Percentiles rank a stretch among this genome's conserved stretches.
Conservation (phyloP, 352 stramenopile genomes). For the Globisporangium nodosum region DNA sequence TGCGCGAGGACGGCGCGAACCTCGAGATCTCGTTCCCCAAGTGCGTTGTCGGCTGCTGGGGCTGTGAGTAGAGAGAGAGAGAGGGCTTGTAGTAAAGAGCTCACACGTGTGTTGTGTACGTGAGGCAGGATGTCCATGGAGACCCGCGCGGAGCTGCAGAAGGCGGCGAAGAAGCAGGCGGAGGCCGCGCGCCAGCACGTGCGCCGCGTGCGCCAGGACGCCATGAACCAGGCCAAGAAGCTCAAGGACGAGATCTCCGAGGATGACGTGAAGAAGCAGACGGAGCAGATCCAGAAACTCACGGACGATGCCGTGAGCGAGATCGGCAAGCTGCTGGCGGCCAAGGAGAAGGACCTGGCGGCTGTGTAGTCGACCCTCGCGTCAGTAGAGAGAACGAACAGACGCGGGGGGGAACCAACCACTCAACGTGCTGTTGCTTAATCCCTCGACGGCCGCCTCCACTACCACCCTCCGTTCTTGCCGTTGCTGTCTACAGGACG, state of each 20-base stretch:
- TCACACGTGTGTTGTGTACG: background rate
- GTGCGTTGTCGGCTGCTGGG: conserved; percentile 22
- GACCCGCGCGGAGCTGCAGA: conserved; percentile 71
- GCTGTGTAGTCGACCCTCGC: conserved; percentile 30
- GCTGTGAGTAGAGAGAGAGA: background rate
- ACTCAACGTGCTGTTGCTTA: background rate
- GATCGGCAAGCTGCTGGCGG: conserved; percentile 65
- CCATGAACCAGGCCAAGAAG: conserved; percentile 81
- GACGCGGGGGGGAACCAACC: background rate
- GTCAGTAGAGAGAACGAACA: background rate
- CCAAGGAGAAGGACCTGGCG: conserved; percentile 76
- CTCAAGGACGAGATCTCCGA: conserved; percentile 76
- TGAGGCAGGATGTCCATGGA: conserved; percentile 73
- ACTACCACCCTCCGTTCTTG: background rate
- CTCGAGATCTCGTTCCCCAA: conserved; percentile 82
- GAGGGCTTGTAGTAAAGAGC: background rate
- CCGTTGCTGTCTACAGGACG: conserved; percentile 58
- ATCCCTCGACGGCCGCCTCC: background rate
- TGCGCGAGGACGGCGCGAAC: conserved; percentile 57
- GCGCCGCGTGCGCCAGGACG: conserved; percentile 78
- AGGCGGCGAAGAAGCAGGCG: conserved; percentile 79
- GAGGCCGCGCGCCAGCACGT: conserved; percentile 78
- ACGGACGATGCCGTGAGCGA: conserved; percentile 66
- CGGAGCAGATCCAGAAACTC: conserved; percentile 78
- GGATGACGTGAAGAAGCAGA: conserved; percentile 68